Percentiles rank a stretch among this genome's conserved stretches.
Evolutionary conservation across 768 basidiomycete genomes (phyloP).

Genomic region (Trametes cingulata): DNA sequence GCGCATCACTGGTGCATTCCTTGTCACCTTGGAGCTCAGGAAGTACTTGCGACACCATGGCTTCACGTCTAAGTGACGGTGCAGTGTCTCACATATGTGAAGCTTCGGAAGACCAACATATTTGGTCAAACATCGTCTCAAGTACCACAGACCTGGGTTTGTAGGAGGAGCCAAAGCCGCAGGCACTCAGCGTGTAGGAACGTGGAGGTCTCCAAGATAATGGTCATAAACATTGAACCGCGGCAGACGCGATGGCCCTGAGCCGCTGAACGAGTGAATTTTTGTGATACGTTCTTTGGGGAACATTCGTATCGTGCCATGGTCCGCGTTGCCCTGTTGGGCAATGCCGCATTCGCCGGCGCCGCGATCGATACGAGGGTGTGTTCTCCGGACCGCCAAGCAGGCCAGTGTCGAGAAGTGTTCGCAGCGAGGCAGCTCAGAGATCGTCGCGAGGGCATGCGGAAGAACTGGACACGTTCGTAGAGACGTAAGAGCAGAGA

Average conservation of each 20-base stretch:
- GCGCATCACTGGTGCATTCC: too few relatives aligned
- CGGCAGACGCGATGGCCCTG: background rate
- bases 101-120: too few relatives aligned
- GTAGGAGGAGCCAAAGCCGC: too few relatives aligned
- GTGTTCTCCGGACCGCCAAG: background rate
- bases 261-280: constrained; percentile 3
- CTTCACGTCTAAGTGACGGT: too few relatives aligned
- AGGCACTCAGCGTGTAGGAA: too few relatives aligned
- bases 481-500: constrained; percentile 6
- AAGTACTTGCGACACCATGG: too few relatives aligned
- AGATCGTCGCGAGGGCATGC: constrained; percentile 8
- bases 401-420: too few relatives aligned
- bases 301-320: constrained; percentile 10
- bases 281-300: constrained; percentile 11
- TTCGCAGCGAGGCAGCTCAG: too few relatives aligned
- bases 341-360: constrained; percentile 10
- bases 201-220: background rate
- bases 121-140: too few relatives aligned
- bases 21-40: too few relatives aligned
- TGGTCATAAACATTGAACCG: background rate
- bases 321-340: constrained; percentile 12
- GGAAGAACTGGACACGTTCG: constrained; percentile 13
- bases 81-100: too few relatives aligned
- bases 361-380: constrained; percentile 19
- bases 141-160: too few relatives aligned